Evolutionary conservation across 1,284 basidiomycete genomes (phyloP), one percentile per base, ranked within the genome.

Genomic region (Rhodotorula sp.): DNA sequence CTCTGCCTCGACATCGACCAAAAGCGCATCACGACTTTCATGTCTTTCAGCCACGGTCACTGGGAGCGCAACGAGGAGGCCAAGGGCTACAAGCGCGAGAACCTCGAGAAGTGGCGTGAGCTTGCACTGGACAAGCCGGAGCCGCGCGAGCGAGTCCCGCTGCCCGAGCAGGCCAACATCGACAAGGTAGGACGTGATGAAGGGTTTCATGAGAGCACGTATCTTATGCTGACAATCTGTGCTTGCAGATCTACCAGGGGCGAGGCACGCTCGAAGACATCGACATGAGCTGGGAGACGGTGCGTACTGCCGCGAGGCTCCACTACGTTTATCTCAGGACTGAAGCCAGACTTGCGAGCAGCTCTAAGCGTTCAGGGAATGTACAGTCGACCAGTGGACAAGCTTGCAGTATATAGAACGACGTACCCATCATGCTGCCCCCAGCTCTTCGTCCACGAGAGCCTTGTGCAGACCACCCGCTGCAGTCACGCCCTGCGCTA

Each of bases 121-220:
- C 70, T 82, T 7, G 76, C 79, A 9, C 74, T 77, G 64, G 71
- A 81, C 44, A 79, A 79, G 13, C 77, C 74, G 21, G 72, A 77
- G 58, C 80, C 79, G 52, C 54, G 50, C 9, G 78, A 81, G 49
- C 63, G 79, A 14, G 64, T 76, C 41, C 72, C 79, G 27, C 50
- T 81, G 34, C 75, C 79, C 19, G 81, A 82, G 60, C 79, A 81
- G 66, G 81, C 81, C 3, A 76, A 67, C 13, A 79, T 82, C 54
- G 61, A 79, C 59, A 70, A 76, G 62, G 70, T 68, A 45, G 44
- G 55, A 44, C 27, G 55, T 52, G 10, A 12, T 7, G 19, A 3
- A 0, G 0, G 23, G 53, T 44, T 23, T 52, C 13, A 10, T 41
- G 2, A 1, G 25, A 27, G 44, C 44, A 27, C 12, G 9, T 42